Conservation (phyloP, 75 land plant species). For the Sequoiadendron giganteum region DNA sequence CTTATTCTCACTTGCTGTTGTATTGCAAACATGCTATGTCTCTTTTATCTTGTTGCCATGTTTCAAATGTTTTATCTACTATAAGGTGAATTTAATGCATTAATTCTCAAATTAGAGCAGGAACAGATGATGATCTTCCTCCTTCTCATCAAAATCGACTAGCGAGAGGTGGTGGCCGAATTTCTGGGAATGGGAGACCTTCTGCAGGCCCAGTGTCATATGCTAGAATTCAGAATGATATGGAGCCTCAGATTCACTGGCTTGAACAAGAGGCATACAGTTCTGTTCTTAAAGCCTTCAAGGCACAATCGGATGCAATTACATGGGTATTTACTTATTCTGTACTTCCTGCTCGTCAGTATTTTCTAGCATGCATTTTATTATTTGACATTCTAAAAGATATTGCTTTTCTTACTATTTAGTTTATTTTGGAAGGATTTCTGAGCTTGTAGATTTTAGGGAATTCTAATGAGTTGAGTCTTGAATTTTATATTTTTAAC, state of each 20-base stretch:
- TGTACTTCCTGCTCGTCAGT: not conserved
- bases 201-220: conserved; percentile 24
- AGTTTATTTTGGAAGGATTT: not conserved
- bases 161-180: conserved; percentile 33
- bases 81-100: not conserved
- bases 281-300: conserved; percentile 87
- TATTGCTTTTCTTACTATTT: not conserved
- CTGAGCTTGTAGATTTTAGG: not conserved
- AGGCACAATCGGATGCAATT: conserved; percentile 94
- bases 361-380: not conserved
- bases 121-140: conserved; percentile 56
- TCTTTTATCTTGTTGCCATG: not conserved
- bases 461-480: not conserved
- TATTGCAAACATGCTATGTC: not conserved
- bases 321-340: conserved; percentile 64
- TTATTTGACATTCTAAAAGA: not conserved
- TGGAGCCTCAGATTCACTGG: conserved; percentile 54
- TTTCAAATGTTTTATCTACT: not conserved
- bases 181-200: conserved; percentile 50
- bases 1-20: not conserved
- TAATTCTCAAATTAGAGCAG: conserved; percentile 17
- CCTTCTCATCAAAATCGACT: conserved; percentile 42
- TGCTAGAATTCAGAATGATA: conserved; percentile 39
- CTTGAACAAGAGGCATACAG: conserved; percentile 91
- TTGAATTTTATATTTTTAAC: not conserved